Percentiles rank a stretch among this genome's conserved stretches.
Evolutionary conservation across 2,329 filamentous ascomycete genomes (phyloP).

Genomic region (Neopestalotiopsis rosae): DNA sequence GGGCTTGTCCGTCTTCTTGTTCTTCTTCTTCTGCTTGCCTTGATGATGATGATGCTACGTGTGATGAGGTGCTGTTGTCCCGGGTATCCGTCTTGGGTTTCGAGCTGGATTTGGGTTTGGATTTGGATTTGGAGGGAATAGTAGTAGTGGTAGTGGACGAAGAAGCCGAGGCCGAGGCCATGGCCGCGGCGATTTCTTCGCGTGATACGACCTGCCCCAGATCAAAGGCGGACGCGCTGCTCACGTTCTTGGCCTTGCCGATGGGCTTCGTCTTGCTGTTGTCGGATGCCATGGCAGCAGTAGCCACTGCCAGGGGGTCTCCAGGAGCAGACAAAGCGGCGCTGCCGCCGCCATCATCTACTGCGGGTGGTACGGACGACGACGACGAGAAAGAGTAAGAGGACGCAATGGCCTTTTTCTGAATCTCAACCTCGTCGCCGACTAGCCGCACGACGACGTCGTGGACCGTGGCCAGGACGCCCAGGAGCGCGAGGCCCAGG

Average conservation of each 20-base stretch:
- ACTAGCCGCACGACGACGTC: slow-evolving; percentile 46
- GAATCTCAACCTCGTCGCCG: slow-evolving; percentile 19
- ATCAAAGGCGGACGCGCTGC: slow-evolving; percentile 14
- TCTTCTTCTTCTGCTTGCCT: no score
- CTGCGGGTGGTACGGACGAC: background rate
- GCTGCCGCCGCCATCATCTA: background rate
- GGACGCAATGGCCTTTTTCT: slow-evolving; percentile 2
- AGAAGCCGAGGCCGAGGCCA: background rate
- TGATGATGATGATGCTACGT: background rate
- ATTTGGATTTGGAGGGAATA: background rate
- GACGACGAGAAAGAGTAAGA: background rate
- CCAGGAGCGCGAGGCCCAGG: slow-evolving; percentile 72
- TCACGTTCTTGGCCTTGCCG: background rate
- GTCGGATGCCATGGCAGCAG: no score
- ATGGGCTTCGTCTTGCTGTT: background rate
- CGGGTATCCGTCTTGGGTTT: background rate
- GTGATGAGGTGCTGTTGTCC: background rate
- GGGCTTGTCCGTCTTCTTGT: slow-evolving; percentile 10
- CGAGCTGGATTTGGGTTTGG: background rate
- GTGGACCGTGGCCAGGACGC: slow-evolving; percentile 64
- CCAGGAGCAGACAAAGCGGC: no score
- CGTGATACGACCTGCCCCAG: slow-evolving; percentile 30
- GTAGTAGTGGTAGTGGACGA: no score
- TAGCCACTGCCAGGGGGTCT: no score
- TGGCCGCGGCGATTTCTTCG: slow-evolving; percentile 26